Conservation (phyloP, 371 early-diverging fungal species). For the Mortierella sp. region DNA sequence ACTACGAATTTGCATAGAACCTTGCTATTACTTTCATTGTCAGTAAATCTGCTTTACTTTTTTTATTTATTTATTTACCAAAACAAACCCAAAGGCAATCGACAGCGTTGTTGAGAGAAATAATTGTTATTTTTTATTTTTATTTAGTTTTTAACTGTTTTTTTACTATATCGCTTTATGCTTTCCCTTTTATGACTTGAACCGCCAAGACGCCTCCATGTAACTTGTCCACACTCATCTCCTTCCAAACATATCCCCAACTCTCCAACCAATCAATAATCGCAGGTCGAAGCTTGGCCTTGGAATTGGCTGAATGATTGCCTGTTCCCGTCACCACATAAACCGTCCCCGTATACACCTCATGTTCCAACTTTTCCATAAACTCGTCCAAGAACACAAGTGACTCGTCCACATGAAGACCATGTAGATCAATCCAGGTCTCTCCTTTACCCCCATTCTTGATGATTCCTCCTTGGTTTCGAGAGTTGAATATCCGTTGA, state of each 20-base stretch:
- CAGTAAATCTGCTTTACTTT: too few relatives aligned
- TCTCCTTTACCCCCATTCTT: conserved; percentile 39
- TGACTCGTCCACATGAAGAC: conserved; percentile 69
- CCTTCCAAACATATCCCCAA: conserved; percentile 56
- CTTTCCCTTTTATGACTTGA: conserved; percentile 48
- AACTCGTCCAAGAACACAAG: conserved; percentile 61
- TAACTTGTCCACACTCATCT: conserved; percentile 42
- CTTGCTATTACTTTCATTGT: too few relatives aligned
- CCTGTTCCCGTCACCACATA: conserved; percentile 67
- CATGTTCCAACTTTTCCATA: conserved; percentile 55
- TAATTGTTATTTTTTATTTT: neutral
- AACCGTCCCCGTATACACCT: conserved; percentile 56
- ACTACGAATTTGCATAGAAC: too few relatives aligned
- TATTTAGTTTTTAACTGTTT: conserved; percentile 16
- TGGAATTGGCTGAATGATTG: conserved; percentile 48
- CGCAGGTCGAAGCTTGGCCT: conserved; percentile 51
- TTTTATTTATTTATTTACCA: too few relatives aligned
- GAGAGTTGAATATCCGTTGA: conserved; percentile 62
- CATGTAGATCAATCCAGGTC: conserved; percentile 71
- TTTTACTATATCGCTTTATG: conserved; percentile 20
- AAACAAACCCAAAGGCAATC: too few relatives aligned
- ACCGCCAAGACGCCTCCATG: conserved; percentile 45
- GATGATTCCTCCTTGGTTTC: conserved; percentile 57
- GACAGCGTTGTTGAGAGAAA: too few relatives aligned
- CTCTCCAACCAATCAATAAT: conserved; percentile 55